These are phyloP conservation scores for Puccinia coronata DNA, from an alignment of 1,284 basidiomycete genomes.

Conservation along the genomic window DNA sequence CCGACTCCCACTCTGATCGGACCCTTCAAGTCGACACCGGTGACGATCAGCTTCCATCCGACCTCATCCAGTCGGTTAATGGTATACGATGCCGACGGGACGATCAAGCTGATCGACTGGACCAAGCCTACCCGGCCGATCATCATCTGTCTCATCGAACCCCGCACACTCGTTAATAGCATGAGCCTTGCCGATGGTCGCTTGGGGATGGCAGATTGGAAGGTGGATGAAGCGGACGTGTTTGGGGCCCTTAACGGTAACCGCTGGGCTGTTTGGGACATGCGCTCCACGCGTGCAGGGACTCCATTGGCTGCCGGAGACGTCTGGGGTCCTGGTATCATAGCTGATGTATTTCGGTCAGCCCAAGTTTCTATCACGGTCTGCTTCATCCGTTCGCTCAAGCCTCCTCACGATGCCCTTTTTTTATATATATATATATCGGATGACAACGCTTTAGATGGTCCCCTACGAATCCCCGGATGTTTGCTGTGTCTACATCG, in stretches of 20 bases:
- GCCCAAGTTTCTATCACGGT: not conserved
- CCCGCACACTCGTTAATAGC: slow-evolving; percentile 29
- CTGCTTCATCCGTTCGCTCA: not conserved
- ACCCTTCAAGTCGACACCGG: slow-evolving; percentile 28
- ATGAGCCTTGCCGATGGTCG: not conserved
- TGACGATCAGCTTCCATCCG: slow-evolving; percentile 45
- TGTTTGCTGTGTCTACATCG: slow-evolving; percentile 43
- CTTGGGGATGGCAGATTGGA: slow-evolving; percentile 47
- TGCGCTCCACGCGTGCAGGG: slow-evolving; percentile 27
- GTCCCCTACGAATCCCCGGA: slow-evolving; percentile 40
- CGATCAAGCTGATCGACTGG: slow-evolving; percentile 46
- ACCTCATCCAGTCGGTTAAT: slow-evolving; percentile 35
- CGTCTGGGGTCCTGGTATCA: not conserved
- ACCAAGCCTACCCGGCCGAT: slow-evolving; percentile 43
- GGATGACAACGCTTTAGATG: no score
- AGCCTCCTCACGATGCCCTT: not conserved
- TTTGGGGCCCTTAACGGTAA: slow-evolving; percentile 45
- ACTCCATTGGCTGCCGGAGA: slow-evolving; percentile 39
- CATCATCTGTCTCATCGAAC: slow-evolving; percentile 40
- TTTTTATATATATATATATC: not conserved
- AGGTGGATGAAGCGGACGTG: slow-evolving; percentile 35
- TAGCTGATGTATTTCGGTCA: slow-evolving; percentile 37
- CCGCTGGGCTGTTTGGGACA: slow-evolving; percentile 40
- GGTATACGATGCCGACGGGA: slow-evolving; percentile 43
- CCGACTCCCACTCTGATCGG: slow-evolving; percentile 38